Evolutionary conservation across 495 filamentous ascomycete genomes (phyloP), one percentile per base, ranked within the genome.

Genomic region (Neurospora sp.): DNA sequence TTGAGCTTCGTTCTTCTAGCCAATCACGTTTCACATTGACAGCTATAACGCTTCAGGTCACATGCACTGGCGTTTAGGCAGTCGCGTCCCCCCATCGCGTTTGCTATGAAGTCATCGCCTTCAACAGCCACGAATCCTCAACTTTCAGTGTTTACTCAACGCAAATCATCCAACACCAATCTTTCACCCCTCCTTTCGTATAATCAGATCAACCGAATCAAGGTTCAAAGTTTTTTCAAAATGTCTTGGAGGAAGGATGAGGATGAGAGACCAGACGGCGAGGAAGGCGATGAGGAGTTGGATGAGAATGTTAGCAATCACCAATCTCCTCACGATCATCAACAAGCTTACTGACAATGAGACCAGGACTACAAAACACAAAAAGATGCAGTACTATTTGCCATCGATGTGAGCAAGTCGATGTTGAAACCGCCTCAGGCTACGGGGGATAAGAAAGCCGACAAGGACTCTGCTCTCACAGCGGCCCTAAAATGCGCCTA

Each of bases 311-410:
- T 93, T 83, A 78, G 85, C 78, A 31, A 39, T 40, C 41, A 22
- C 37, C 39, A 48, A 70, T 22, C 5, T 65, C 27, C 9, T 37
- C 38, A 18, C 27, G 0, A 7, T 22, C 7, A 14, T 72, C 31
- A 35, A 48, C 12, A 8, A 68, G 71, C 59, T 61, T 39, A 5
- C 40, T 75, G 16, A 70, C 68, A 40, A 39, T 35, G 37, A 3
- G 3, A 0, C 1, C 75, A 97, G 94, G 90, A 91, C 80, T 98
- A 95, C 81, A 94, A 92, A 85, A 87, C 91, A 4, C 90, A 93
- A 78, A 98, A 97, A 85, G 96, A 99, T 91, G 96, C 96, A 1
- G 88, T 98, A 27, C 87, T 99, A 37, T 98, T 99, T 77, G 96
- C 94, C 3, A 98, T 99, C 74, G 92, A 98, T 79, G 89, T 98